phyloP scores from a whole-genome alignment of 192 early-diverging fungal species.

The Coemansia sp. region DNA sequence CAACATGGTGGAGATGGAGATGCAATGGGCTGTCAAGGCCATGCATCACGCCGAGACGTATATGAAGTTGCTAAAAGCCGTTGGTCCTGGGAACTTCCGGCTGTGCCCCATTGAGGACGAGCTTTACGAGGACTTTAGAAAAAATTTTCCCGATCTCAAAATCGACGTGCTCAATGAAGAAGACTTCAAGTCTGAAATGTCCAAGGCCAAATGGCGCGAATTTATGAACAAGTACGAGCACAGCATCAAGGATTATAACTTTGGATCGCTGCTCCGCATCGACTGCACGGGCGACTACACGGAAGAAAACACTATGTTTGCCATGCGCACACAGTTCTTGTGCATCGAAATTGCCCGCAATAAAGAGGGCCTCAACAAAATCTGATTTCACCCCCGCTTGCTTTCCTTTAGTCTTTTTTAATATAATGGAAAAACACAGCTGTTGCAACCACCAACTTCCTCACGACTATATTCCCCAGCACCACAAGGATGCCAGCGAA shows the following conservation, averaged over 20 bases:
- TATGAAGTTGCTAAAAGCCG: conserved; percentile 71
- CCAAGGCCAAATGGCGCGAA: conserved; percentile 86
- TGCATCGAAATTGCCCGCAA: conserved; percentile 91
- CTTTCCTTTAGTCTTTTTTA: neutral
- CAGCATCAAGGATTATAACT: conserved; percentile 87
- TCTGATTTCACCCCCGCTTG: too few relatives aligned
- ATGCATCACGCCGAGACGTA: conserved; percentile 95
- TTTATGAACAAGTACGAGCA: conserved; percentile 88
- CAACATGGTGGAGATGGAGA: conserved; percentile 82
- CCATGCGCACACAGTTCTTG: conserved; percentile 83
- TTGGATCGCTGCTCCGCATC: conserved; percentile 84
- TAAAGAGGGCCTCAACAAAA: conserved; percentile 75
- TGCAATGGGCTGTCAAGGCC: conserved; percentile 95
- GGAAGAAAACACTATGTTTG: conserved; percentile 87
- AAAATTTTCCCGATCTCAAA: conserved; percentile 75
- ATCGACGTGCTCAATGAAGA: conserved; percentile 67
- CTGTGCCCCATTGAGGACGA: conserved; percentile 84
- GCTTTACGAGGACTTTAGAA: conserved; percentile 73
- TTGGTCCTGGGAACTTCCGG: conserved; percentile 72
- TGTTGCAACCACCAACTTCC: conserved; percentile 41
- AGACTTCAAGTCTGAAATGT: conserved; percentile 75
- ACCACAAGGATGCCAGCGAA: conserved; percentile 23
- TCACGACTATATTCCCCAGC: conserved; percentile 34
- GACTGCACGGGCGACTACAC: conserved; percentile 76
- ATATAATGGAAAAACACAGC: conserved; percentile 12